Evolutionary conservation across 2,329 filamentous ascomycete genomes (phyloP).

Genomic region (Ambrosiella cleistominuta): DNA sequence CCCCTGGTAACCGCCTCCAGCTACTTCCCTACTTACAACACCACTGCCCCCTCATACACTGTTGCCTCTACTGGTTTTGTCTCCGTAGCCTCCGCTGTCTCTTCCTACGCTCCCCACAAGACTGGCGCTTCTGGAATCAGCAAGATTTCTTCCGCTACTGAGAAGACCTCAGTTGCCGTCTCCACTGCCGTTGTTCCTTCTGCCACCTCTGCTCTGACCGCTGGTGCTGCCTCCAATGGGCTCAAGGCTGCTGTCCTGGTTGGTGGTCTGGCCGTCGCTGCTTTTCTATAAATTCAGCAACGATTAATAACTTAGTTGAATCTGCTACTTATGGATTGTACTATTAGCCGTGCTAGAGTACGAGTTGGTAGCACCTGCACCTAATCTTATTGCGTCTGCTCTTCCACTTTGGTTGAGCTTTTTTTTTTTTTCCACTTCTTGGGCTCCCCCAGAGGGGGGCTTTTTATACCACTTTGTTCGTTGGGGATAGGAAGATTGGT

Average conservation of each 20-base stretch:
- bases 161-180: neutral
- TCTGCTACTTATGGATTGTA: neutral
- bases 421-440: constrained; percentile 8
- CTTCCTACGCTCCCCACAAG: constrained; percentile 8
- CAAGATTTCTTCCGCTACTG: neutral
- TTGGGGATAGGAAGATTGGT: constrained; percentile 12
- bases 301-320: neutral
- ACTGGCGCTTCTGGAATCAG: neutral
- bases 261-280: constrained; percentile 11
- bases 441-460: neutral
- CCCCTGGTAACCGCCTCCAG: constrained; percentile 1
- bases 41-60: constrained; percentile 6
- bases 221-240: constrained; percentile 3
- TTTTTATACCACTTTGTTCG: constrained; percentile 13
- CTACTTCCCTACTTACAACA: constrained; percentile 11
- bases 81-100: constrained; percentile 8
- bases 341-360: neutral
- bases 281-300: constrained; percentile 11
- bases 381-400: neutral
- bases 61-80: constrained; percentile 7
- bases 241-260: constrained; percentile 12
- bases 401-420: neutral
- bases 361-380: neutral
- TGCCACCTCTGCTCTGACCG: constrained; percentile 5
- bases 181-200: constrained; percentile 2